phyloP scores from a whole-genome alignment of 2,329 filamentous ascomycete genomes.

The Pochonia chlamydosporia region DNA sequence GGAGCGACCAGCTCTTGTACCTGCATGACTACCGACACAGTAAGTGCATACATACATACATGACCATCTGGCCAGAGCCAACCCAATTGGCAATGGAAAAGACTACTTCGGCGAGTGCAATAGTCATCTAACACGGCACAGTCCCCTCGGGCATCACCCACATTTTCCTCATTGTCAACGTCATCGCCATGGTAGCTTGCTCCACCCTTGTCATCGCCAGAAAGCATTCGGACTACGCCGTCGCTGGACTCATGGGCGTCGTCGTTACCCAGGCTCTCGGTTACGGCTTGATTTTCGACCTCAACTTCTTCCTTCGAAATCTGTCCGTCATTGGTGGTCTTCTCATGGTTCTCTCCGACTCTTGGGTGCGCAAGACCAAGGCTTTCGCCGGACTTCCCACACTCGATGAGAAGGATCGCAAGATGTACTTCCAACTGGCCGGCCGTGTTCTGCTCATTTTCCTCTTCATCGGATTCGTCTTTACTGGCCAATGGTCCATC shows the following conservation, averaged over 20 bases:
- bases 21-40: slow-evolving; percentile 88
- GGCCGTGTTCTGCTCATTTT: slow-evolving; percentile 95
- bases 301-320: slow-evolving; percentile 99
- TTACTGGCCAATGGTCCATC: slow-evolving; percentile 87
- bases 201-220: slow-evolving; percentile 84
- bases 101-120: neutral
- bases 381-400: slow-evolving; percentile 90
- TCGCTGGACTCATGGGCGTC: slow-evolving; percentile 81
- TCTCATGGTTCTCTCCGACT: slow-evolving; percentile 96
- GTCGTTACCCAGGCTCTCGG: slow-evolving; percentile 91
- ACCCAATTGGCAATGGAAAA: neutral
- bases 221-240: slow-evolving; percentile 89
- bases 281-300: slow-evolving; percentile 96
- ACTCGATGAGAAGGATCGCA: slow-evolving; percentile 97
- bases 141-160: slow-evolving; percentile 87
- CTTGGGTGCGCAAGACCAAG: slow-evolving; percentile 93
- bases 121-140: slow-evolving; percentile 29
- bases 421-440: slow-evolving; percentile 99
- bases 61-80: neutral
- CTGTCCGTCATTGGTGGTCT: slow-evolving; percentile 94
- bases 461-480: slow-evolving; percentile 94
- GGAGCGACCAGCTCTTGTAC: slow-evolving; percentile 90
- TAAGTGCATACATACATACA: slow-evolving; percentile 46
- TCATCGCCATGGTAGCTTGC: slow-evolving; percentile 78
- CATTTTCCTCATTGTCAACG: slow-evolving; percentile 85